A percentile compares a stretch with the other conserved stretches of the same genome.
Evolutionary conservation across 169 alveolate genomes (phyloP).

Genomic region (Babesia microti): DNA sequence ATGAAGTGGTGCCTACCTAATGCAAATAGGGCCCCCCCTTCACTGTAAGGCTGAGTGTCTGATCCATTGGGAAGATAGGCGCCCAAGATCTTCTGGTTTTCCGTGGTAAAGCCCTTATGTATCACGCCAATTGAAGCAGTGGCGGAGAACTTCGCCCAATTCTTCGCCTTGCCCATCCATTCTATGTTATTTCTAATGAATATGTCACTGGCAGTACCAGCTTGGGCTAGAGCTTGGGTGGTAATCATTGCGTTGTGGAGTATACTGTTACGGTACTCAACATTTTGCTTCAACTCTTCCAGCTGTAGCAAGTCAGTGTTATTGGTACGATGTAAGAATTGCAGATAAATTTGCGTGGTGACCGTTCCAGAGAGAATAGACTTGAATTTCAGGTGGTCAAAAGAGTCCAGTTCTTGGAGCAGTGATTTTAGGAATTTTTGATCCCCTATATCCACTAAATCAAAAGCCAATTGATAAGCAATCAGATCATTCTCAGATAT

Average conservation of each 20-base stretch:
- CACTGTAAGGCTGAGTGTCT: conserved; percentile 62
- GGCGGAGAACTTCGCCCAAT: conserved; percentile 95
- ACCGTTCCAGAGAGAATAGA: conserved; percentile 64
- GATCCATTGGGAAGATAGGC: conserved; percentile 42
- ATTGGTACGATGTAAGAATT: conserved; percentile 76
- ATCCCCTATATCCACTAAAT: conserved; percentile 83
- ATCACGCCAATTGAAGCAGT: conserved; percentile 95
- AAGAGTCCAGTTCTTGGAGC: conserved; percentile 1
- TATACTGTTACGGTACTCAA: conserved; percentile 59
- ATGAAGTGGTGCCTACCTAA: conserved; percentile 23
- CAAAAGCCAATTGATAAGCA: conserved; percentile 84
- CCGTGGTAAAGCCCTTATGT: conserved; percentile 62
- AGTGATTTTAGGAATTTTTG: conserved; percentile 64
- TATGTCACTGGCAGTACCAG: conserved; percentile 89
- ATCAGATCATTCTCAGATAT: conserved; percentile 51
- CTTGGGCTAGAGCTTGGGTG: conserved; percentile 81
- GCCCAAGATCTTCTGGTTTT: conserved; percentile 31
- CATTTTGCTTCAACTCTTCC: conserved; percentile 44
- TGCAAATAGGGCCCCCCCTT: conserved; percentile 96
- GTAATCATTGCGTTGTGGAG: conserved; percentile 83
- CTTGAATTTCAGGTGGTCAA: conserved; percentile 40
- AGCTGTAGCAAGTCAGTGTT: conserved; percentile 75
- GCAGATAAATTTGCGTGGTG: conserved; percentile 62
- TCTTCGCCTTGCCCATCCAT: conserved; percentile 87
- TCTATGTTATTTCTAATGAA: conserved; percentile 83